Evolutionary conservation across 495 filamentous ascomycete genomes (phyloP).

Genomic region (Schizothecium vesticola): DNA sequence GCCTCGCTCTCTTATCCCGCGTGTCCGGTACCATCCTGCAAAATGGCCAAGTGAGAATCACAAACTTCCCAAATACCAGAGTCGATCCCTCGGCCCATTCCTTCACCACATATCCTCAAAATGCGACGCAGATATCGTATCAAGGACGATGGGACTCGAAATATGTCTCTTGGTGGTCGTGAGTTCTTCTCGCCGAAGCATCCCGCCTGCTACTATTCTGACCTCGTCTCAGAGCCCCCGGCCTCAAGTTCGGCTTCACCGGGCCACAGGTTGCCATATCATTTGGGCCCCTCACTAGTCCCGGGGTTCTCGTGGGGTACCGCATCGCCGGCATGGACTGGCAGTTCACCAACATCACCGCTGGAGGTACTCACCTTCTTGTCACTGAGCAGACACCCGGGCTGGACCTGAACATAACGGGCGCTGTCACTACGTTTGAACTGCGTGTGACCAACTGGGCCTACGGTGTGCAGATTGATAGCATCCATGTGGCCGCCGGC

Average conservation of each 20-base stretch:
- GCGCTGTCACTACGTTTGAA: conserved; percentile 47
- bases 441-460: conserved; percentile 63
- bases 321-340: conserved; percentile 60
- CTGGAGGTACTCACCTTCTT: conserved; percentile 55
- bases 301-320: conserved; percentile 56
- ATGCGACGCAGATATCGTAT: conserved; percentile 59
- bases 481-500: conserved; percentile 47
- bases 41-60: conserved; percentile 53
- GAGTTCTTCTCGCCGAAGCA: conserved; percentile 21
- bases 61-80: conserved; percentile 44
- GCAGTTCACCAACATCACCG: conserved; percentile 63
- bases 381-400: conserved; percentile 41
- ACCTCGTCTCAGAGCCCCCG: conserved; percentile 43
- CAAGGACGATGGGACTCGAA: conserved; percentile 66
- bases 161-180: conserved; percentile 62
- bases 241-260: conserved; percentile 60
- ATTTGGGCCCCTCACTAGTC: conserved; percentile 54
- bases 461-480: conserved; percentile 55
- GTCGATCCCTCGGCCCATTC: conserved; percentile 33
- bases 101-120: conserved; percentile 48
- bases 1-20: conserved; percentile 18
- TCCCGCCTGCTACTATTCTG: background rate
- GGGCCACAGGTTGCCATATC: conserved; percentile 58
- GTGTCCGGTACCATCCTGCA: conserved; percentile 50
- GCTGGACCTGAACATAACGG: conserved; percentile 33